phyloP scores from a whole-genome alignment of 306 rosid species.

The Acmispon strigosus region DNA sequence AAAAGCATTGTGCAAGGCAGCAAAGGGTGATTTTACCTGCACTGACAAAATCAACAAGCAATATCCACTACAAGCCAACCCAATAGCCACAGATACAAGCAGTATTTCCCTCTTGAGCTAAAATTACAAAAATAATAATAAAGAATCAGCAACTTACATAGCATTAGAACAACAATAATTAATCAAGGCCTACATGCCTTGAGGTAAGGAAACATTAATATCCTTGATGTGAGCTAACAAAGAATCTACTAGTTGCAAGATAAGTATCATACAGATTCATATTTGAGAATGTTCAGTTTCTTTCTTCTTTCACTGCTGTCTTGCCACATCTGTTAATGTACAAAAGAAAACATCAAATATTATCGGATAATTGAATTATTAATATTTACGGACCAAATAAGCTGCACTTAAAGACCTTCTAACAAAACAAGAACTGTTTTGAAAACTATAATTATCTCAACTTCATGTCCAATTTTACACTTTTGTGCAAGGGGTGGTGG shows the following conservation, averaged over 20 bases:
- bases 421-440: no score
- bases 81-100: conserved; percentile 75
- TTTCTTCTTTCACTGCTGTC: conserved; percentile 68
- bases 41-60: conserved; percentile 62
- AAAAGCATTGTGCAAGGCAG: neutral
- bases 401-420: no score
- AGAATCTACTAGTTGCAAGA: conserved; percentile 40
- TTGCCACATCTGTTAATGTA: conserved; percentile 41
- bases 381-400: no score
- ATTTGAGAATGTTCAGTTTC: conserved; percentile 77
- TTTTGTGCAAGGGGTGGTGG: no score
- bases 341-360: neutral
- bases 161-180: neutral
- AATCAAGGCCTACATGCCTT: conserved; percentile 13
- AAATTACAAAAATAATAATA: conserved; percentile 5
- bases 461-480: no score
- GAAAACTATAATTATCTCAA: no score
- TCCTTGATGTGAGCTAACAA: conserved; percentile 24
- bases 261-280: conserved; percentile 81
- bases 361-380: no score
- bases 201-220: neutral
- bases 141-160: conserved; percentile 18
- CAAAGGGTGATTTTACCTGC: conserved; percentile 52
- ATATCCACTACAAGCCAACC: conserved; percentile 76
- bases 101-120: conserved; percentile 88